phyloP scores from a whole-genome alignment of 176 grass and related monocot species.

The Phoenix dactylifera region DNA sequence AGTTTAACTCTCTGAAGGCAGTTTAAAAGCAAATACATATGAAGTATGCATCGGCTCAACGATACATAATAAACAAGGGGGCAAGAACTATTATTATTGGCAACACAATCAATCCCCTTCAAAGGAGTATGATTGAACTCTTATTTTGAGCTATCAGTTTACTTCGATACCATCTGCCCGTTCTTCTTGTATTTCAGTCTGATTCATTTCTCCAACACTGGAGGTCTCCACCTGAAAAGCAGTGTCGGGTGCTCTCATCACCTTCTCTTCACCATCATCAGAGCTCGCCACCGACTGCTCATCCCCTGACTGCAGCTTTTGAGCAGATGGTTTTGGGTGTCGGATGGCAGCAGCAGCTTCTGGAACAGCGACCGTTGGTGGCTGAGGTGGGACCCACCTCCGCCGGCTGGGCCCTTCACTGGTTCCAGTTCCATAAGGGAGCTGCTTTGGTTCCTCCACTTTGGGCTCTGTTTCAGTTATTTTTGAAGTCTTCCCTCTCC shows the following conservation, averaged over 20 bases:
- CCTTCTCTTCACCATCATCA: constrained; percentile 13
- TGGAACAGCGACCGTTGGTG: constrained; percentile 41
- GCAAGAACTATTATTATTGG: too few species aligned
- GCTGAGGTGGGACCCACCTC: constrained; percentile 60
- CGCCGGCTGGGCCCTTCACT: constrained; percentile 29
- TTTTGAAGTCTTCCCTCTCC: constrained; percentile 26
- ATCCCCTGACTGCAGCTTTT: constrained; percentile 28
- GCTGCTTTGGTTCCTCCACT: constrained; percentile 31
- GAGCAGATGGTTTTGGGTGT: constrained; percentile 31
- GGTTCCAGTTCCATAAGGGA: constrained; percentile 8
- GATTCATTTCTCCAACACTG: constrained; percentile 3
- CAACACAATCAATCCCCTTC: too few species aligned
- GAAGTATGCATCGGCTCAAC: too few species aligned
- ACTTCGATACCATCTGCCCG: background rate
- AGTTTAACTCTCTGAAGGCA: too few species aligned
- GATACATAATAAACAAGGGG: too few species aligned
- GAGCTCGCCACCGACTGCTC: background rate
- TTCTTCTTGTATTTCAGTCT: constrained; percentile 21
- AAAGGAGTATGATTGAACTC: too few species aligned
- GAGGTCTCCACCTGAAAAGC: constrained; percentile 18
- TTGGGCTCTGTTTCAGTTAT: constrained; percentile 18
- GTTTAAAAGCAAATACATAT: too few species aligned
- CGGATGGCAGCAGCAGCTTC: constrained; percentile 62
- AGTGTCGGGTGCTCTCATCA: constrained; percentile 7
- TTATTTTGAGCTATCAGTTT: too few species aligned